Evolutionary conservation across 768 basidiomycete genomes (phyloP), one percentile per base, ranked within the genome.

Genomic region (Lactarius quietus): DNA sequence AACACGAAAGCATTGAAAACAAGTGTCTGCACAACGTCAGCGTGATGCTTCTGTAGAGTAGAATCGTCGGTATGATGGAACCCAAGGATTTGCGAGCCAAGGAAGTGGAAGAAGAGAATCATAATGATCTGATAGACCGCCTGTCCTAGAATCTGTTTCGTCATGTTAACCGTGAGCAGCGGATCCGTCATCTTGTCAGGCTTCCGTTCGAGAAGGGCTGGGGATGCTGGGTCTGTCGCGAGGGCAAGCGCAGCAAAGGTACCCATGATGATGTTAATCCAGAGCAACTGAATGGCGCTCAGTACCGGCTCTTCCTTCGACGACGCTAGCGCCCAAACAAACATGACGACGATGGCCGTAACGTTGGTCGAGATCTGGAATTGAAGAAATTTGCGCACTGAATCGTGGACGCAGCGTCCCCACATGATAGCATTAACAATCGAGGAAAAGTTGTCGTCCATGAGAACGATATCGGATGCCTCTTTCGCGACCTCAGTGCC

Each of bases 191-290:
- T 92, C 78, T 84, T 86, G 75, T 98, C 95, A 3, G 97, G 97
- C 74, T 92, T 90, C 71, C 95, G 88, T 62, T 96, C 82, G 51
- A 98, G 85, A 33, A 93, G 83, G 6, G 79, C 74, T 55, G 87
- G 86, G 1, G 88, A 86, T 1, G 96, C 95, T 8, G 94, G 95
- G 75, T 98, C 97, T 26, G 97, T 98, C 20, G 96, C 95, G 58
- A 99, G 85, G 12, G 97, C 96, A 57, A 98, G 86, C 28, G 97
- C 97, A 60, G 97, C 97, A 73, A 99, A 98, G 1, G 94, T 96
- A 74, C 96, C 95, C 94, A 96, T 95, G 75, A 95, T 95, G 68
- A 98, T 89, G 81, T 98, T 98, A 76, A 98, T 93, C 95, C 97
- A 99, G 23, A 99, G 85, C 4, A 99, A 79, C 74, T 99, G 97